Conservation (phyloP, 2,329 filamentous ascomycete species). For the Clarireedia paspali region DNA sequence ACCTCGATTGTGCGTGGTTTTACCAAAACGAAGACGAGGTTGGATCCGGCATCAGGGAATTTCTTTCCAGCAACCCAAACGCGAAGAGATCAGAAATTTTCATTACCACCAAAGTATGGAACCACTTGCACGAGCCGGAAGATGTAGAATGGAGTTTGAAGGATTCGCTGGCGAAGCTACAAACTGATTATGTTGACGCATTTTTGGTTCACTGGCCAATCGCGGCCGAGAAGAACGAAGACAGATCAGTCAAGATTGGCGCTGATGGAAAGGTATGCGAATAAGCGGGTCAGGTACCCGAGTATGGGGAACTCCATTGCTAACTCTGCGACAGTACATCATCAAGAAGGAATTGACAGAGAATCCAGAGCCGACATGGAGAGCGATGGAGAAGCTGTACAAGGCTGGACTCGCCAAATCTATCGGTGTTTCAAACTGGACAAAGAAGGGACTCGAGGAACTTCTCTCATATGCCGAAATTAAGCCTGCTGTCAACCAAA, state of each 20-base stretch:
- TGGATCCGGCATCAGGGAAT: slow-evolving; percentile 67
- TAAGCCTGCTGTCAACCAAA: slow-evolving; percentile 44
- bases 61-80: slow-evolving; percentile 50
- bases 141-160: slow-evolving; percentile 62
- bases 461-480: slow-evolving; percentile 41
- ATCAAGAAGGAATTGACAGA: slow-evolving; percentile 58
- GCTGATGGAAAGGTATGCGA: slow-evolving; percentile 40
- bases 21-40: slow-evolving; percentile 80
- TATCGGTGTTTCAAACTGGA: slow-evolving; percentile 56
- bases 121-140: slow-evolving; percentile 51
- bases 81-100: slow-evolving; percentile 41
- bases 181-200: slow-evolving; percentile 73
- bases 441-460: slow-evolving; percentile 43
- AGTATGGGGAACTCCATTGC: background rate
- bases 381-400: slow-evolving; percentile 62
- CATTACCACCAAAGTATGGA: slow-evolving; percentile 31
- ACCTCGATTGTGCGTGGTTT: slow-evolving; percentile 67
- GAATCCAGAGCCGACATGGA: slow-evolving; percentile 63
- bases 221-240: slow-evolving; percentile 67
- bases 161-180: slow-evolving; percentile 63
- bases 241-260: slow-evolving; percentile 49
- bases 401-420: slow-evolving; percentile 48
- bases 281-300: background rate
- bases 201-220: slow-evolving; percentile 77
- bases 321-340: slow-evolving; percentile 37